Conservation (phyloP, 2,329 filamentous ascomycete genomes). For the Fusarium scirpi region DNA sequence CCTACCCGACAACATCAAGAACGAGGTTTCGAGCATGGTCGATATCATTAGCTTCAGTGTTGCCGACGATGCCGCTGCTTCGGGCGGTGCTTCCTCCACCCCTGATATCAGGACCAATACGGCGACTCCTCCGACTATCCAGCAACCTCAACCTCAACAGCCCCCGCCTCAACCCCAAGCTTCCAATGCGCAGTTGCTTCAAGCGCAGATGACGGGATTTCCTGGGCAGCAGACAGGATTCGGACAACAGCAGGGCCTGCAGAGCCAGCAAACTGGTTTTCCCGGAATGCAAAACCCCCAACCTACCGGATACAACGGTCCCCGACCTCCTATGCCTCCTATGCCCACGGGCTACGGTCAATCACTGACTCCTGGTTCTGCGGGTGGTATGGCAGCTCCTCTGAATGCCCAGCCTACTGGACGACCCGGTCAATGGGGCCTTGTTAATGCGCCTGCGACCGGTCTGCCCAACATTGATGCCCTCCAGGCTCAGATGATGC, state of each 20-base stretch:
- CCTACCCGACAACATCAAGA: conserved; percentile 88
- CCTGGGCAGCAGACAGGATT: conserved; percentile 70
- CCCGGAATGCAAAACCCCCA: conserved; percentile 73
- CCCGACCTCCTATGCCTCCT: conserved; percentile 90
- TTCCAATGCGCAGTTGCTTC: conserved; percentile 75
- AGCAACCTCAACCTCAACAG: conserved; percentile 79
- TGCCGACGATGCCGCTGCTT: conserved; percentile 73
- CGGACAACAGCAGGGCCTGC: conserved; percentile 69
- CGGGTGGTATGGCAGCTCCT: conserved; percentile 75
- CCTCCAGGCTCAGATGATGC: conserved; percentile 95
- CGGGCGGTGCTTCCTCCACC: conserved; percentile 68
- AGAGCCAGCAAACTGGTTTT: conserved; percentile 78
- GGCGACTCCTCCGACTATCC: conserved; percentile 65
- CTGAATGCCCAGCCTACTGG: conserved; percentile 96
- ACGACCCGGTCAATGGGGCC: conserved; percentile 94
- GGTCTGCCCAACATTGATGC: conserved; percentile 95
- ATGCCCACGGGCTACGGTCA: conserved; percentile 72
- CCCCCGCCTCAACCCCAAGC: conserved; percentile 80
- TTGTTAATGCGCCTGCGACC: conserved; percentile 91
- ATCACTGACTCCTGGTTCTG: conserved; percentile 61
- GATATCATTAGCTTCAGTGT: conserved; percentile 98
- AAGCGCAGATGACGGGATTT: conserved; percentile 77
- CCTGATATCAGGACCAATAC: conserved; percentile 69
- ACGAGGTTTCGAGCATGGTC: conserved; percentile 99
- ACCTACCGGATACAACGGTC: conserved; percentile 82